phyloP scores from a whole-genome alignment of 257 asterid genomes.

The Solanum megistacrolobum region DNA sequence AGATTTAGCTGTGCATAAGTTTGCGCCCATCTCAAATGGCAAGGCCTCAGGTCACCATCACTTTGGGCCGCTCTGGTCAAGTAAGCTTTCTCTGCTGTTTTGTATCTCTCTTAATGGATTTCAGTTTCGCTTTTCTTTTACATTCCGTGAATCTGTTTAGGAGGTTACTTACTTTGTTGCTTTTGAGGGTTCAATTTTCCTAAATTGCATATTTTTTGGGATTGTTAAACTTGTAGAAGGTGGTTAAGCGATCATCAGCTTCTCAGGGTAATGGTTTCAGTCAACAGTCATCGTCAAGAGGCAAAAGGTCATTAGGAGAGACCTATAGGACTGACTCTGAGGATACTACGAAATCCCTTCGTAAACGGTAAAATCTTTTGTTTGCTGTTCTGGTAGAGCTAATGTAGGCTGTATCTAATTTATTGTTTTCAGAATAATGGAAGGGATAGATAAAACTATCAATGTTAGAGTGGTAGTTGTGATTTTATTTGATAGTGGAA shows the following conservation, averaged over 20 bases:
- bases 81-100: slow-evolving; percentile 12
- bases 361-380: slow-evolving; percentile 20
- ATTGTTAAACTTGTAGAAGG: slow-evolving; percentile 25
- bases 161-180: background rate
- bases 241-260: slow-evolving; percentile 37
- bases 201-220: background rate
- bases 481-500: slow-evolving; percentile 3
- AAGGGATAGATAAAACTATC: background rate
- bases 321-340: slow-evolving; percentile 11
- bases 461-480: background rate
- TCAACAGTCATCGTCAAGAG: slow-evolving; percentile 19
- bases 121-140: background rate
- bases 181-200: background rate
- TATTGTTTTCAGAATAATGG: background rate
- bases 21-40: slow-evolving; percentile 19
- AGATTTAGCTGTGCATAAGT: background rate
- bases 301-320: slow-evolving; percentile 30
- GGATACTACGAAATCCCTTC: slow-evolving; percentile 2
- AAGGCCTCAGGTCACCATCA: slow-evolving; percentile 46
- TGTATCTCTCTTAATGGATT: background rate
- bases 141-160: background rate
- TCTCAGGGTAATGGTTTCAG: slow-evolving; percentile 11
- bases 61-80: slow-evolving; percentile 65
- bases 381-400: background rate
- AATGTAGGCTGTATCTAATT: background rate